Percentiles rank a stretch among this genome's conserved stretches.
These are phyloP conservation scores for Russula foetens DNA, from an alignment of 768 basidiomycete species.

Conservation along the genomic window DNA sequence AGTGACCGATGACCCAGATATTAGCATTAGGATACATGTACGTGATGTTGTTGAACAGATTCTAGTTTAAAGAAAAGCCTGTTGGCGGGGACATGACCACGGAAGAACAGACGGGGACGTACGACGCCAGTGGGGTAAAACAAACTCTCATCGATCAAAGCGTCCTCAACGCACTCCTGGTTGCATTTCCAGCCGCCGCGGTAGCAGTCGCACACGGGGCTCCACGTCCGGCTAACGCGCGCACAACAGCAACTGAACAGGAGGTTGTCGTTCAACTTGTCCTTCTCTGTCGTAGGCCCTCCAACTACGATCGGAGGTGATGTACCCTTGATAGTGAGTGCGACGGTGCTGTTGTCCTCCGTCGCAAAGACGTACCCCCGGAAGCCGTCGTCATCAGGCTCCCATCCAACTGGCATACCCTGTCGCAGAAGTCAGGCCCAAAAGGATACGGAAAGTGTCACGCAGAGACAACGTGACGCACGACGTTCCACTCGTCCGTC, in stretches of 20 bases:
- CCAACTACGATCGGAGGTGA: constrained; percentile 67
- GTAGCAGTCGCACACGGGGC: constrained; percentile 85
- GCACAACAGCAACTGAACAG: constrained; percentile 96
- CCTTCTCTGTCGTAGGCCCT: constrained; percentile 78
- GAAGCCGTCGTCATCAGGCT: constrained; percentile 78
- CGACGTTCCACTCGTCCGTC: constrained; percentile 56
- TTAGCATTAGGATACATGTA: constrained; percentile 84
- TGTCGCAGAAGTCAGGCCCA: constrained; percentile 23
- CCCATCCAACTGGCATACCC: constrained; percentile 83
- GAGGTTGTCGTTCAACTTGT: constrained; percentile 91
- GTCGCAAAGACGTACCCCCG: constrained; percentile 90
- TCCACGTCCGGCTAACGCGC: constrained; percentile 87
- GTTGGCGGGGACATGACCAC: neutral
- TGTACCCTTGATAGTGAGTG: constrained; percentile 92
- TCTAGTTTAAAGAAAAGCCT: constrained; percentile 38
- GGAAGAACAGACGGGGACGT: constrained; percentile 22
- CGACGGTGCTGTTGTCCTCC: constrained; percentile 77
- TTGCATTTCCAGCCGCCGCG: constrained; percentile 69
- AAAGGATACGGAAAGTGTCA: neutral
- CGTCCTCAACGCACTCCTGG: constrained; percentile 68
- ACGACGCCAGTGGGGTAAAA: constrained; percentile 87
- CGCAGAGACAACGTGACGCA: constrained; percentile 4
- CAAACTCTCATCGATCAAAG: constrained; percentile 71
- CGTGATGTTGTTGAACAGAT: constrained; percentile 87
- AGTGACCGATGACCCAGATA: constrained; percentile 85